A percentile compares a stretch with the other conserved stretches of the same genome.
Evolutionary conservation across 345 rosid species (phyloP).

Genomic region (Euphorbia lathyris): DNA sequence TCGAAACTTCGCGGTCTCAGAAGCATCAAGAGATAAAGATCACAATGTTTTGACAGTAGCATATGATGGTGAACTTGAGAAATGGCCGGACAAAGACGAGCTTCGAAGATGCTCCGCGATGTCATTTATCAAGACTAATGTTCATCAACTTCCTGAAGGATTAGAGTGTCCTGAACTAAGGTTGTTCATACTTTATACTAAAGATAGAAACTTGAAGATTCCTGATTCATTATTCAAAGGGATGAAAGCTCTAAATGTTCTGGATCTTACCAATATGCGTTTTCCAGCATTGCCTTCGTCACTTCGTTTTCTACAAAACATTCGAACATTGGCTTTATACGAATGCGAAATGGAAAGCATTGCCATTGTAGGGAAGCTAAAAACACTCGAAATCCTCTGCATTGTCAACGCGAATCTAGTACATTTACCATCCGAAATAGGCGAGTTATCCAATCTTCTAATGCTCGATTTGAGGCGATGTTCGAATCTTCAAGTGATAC

Average conservation of each 20-base stretch:
- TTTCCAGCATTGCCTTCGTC: constrained; percentile 8
- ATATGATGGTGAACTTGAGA: neutral
- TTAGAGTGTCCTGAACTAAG: constrained; percentile 16
- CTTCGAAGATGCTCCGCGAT: neutral
- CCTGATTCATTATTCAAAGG: constrained; percentile 15
- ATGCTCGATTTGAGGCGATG: constrained; percentile 21
- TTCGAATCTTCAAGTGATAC: constrained; percentile 8
- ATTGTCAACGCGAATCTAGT: constrained; percentile 3
- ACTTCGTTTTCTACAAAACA: neutral
- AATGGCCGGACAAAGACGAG: neutral
- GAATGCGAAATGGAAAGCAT: neutral
- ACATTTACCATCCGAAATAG: constrained; percentile 12
- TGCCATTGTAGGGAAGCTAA: constrained; percentile 7
- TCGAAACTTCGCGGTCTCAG: constrained; percentile 20
- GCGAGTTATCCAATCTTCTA: constrained; percentile 14
- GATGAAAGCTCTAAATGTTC: constrained; percentile 22
- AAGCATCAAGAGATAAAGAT: constrained; percentile 9
- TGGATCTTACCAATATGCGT: neutral
- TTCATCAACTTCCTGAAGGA: constrained; percentile 10
- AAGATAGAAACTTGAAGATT: neutral
- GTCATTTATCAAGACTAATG: neutral
- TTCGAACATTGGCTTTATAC: constrained; percentile 9
- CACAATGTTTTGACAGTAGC: neutral
- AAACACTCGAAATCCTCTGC: constrained; percentile 13
- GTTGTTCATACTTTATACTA: neutral